phyloP scores from a whole-genome alignment of 2,329 filamentous ascomycete genomes.

The Ambrosiella xylebori region DNA sequence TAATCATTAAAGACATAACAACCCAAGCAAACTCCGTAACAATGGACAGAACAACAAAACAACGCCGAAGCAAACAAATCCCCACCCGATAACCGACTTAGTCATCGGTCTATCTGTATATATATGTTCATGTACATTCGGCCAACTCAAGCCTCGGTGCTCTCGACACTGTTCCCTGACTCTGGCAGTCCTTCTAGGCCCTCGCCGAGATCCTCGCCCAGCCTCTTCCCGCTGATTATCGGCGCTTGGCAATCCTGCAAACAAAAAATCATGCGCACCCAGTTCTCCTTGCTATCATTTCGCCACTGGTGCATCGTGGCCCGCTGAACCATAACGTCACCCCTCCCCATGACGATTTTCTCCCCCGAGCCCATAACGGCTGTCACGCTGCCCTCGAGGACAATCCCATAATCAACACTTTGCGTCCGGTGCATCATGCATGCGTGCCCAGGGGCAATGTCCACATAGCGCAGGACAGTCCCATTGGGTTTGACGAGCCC shows the following conservation, averaged over 20 bases:
- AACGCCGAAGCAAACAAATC: background rate
- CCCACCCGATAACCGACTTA: background rate
- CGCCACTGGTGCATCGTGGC: constrained; percentile 38
- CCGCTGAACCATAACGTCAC: constrained; percentile 38
- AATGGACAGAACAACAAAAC: background rate
- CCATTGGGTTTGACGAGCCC: constrained; percentile 21
- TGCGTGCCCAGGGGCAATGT: constrained; percentile 27
- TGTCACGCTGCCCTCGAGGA: constrained; percentile 36
- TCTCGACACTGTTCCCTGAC: constrained; percentile 3
- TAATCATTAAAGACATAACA: background rate
- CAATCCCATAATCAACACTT: constrained; percentile 36
- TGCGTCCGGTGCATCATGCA: constrained; percentile 33
- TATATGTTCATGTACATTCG: background rate
- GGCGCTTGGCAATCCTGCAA: constrained; percentile 21
- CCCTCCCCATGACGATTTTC: constrained; percentile 26
- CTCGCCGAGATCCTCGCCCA: constrained; percentile 8
- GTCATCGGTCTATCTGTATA: no score
- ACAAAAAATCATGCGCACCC: constrained; percentile 29
- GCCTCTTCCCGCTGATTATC: constrained; percentile 5
- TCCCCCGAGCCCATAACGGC: constrained; percentile 35
- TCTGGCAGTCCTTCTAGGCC: constrained; percentile 4
- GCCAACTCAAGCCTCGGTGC: background rate
- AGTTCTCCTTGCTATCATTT: constrained; percentile 29
- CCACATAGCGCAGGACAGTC: constrained; percentile 30
- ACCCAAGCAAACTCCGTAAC: background rate